Evolutionary conservation across 352 stramenopile species (phyloP), one percentile per base, ranked within the genome.

Genomic region (Pythium guiyangense): DNA sequence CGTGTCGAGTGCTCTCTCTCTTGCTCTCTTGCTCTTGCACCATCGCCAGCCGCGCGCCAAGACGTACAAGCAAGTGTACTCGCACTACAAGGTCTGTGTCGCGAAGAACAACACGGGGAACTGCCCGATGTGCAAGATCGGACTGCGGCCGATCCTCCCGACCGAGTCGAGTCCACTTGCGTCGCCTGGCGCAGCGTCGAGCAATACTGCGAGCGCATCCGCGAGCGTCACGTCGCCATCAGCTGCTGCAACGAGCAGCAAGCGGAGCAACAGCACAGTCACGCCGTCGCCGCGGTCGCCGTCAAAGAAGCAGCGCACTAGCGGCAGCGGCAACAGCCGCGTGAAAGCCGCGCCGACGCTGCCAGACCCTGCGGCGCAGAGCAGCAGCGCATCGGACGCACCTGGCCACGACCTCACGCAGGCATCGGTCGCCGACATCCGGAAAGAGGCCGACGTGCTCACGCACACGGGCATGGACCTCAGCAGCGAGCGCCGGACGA

Each of bases 121-220:
- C 52, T 95, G 85, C 47, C 83, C 85, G 1, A 90, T 95, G 77
- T 95, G 85, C 63, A 90, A 86, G 52, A 90, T 95, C 48, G 81
- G 83, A 3, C 49, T 92, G 42, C 64, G 78, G 25, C 83, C 83
- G 14, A 78, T 94, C 27, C 22, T 85, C 1, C 58, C 76, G 42
- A 47, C 42, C 42, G 43, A 62, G 2, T 62, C 59, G 27, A 79
- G 45, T 37, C 58, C 66, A 27, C 39, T 55, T 14, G 45, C 66
- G 17, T 79, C 73, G 2, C 67, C 76, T 3, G 53, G 56, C 25
- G n/a, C 53, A 11, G 8, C 27, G 5, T 42, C 51, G 8, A 35
- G 39, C 17, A 47, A 22, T 15, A 27, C 54, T 4, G 50, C 31
- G 27, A 54, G n/a, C 25, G 55, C 50, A 6, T 35, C 56, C 9